Conservation (phyloP, 768 basidiomycete species). For the Hypholoma sublateritium region DNA sequence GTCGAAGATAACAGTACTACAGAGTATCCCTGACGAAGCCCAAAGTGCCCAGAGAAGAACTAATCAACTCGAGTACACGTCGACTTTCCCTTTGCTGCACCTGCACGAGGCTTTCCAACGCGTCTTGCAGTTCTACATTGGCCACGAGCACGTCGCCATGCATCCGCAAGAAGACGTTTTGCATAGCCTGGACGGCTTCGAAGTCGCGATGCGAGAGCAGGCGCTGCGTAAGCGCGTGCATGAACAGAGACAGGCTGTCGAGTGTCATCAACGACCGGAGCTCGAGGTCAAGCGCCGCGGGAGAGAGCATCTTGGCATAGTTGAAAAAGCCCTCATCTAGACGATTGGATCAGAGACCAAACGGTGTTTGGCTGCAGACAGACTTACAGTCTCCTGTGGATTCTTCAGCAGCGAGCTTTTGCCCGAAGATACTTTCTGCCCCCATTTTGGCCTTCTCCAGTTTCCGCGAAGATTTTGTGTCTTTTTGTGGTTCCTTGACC, state of each 20-base stretch:
- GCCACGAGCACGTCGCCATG: conserved; percentile 81
- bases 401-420: conserved; percentile 58
- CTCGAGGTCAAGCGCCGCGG: conserved; percentile 90
- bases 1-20: conserved; percentile 25
- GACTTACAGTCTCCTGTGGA: conserved; percentile 67
- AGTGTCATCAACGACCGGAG: conserved; percentile 75
- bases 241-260: conserved; percentile 63
- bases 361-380: background rate
- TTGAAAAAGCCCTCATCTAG: conserved; percentile 84
- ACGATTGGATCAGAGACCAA: background rate
- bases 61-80: conserved; percentile 72
- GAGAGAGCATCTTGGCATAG: conserved; percentile 82
- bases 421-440: conserved; percentile 69
- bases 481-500: conserved; percentile 35
- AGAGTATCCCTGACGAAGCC: conserved; percentile 72
- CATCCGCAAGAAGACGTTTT: conserved; percentile 79
- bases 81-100: conserved; percentile 79
- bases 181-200: conserved; percentile 89
- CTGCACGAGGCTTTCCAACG: conserved; percentile 56
- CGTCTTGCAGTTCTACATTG: conserved; percentile 61
- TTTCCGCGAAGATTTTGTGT: conserved; percentile 46
- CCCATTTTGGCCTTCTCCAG: conserved; percentile 52
- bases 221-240: conserved; percentile 71
- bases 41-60: conserved; percentile 73
- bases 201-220: conserved; percentile 85